Evolutionary conservation across 805 yeast genomes (phyloP).

Genomic region (Kodamaea sagamina): DNA sequence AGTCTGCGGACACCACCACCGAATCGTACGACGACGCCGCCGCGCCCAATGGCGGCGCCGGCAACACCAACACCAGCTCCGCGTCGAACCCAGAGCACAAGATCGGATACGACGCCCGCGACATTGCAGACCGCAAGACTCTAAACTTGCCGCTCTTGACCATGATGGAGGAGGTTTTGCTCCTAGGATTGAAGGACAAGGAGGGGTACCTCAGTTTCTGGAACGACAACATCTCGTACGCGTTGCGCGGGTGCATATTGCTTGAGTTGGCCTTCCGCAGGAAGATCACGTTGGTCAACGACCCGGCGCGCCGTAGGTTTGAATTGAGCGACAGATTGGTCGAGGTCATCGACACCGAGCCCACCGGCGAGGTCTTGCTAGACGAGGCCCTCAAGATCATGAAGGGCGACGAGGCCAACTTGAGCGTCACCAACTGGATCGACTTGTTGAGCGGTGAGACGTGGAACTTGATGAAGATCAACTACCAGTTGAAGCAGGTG

Average conservation of each 20-base stretch:
- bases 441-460: slow-evolving; percentile 94
- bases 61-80: slow-evolving; percentile 4
- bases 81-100: slow-evolving; percentile 48
- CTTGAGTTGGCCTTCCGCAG: slow-evolving; percentile 91
- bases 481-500: slow-evolving; percentile 94
- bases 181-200: slow-evolving; percentile 90
- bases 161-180: slow-evolving; percentile 92
- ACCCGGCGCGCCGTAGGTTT: slow-evolving; percentile 86
- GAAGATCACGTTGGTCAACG: slow-evolving; percentile 84
- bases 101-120: slow-evolving; percentile 81
- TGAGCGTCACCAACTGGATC: slow-evolving; percentile 87
- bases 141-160: slow-evolving; percentile 71
- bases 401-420: slow-evolving; percentile 76
- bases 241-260: slow-evolving; percentile 89
- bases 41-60: slow-evolving; percentile 13
- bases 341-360: slow-evolving; percentile 79
- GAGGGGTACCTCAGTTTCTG: slow-evolving; percentile 97
- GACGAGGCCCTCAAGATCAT: slow-evolving; percentile 92
- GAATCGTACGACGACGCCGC: slow-evolving; percentile 25
- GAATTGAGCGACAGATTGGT: slow-evolving; percentile 85
- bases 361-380: slow-evolving; percentile 92
- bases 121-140: slow-evolving; percentile 44
- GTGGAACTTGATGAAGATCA: slow-evolving; percentile 93
- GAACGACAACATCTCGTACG: slow-evolving; percentile 97
- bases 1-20: slow-evolving; percentile 27